Evolutionary conservation across 306 rosid species (phyloP), one percentile per base, ranked within the genome.

Genomic region (Quercus robur): DNA sequence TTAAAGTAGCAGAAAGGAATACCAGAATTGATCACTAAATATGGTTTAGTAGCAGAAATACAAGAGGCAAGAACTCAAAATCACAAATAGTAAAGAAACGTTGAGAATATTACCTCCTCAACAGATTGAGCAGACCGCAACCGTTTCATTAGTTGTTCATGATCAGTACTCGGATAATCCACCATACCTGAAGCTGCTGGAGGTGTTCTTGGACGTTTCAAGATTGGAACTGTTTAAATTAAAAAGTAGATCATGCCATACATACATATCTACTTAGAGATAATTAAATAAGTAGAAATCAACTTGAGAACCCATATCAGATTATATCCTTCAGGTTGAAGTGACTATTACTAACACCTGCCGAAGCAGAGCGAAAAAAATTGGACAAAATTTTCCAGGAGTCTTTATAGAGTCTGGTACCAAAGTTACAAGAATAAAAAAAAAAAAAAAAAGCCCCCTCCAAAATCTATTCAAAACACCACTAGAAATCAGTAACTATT

Each of bases 201-300:
- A 76, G 98, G 93, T 76, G 96, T 89, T 81, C 88, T 88, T 70
- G 94, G 93, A 68, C 71, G 92, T 78, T 94, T 94, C 93, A 90
- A 77, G 81, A 90, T 85, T 80, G 96, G 83, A 75, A 85, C 96
- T 90, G 87, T 83, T 54, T 78, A 78, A 75, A 72, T 44, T 70
- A 56, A 73, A 77, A 49, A 51, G 52, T 63, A 10, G 17, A 72
- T 41, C n/a, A 72, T 68, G 58, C 71, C 81, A 77, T 17, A 25
- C 58, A 84, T 26, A 54, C 77, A 64, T 66, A 63, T 71, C 66
- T 49, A 54, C 51, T 38, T 28, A 67, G 17, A 77, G 20, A 77
- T 74, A 49, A 74, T 9, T 41, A 70, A 66, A 81, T 62, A 77
- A 73, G 70, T 54, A 77, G 55, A 44, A 38, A 75, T 75, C 69